phyloP scores from a whole-genome alignment of 768 basidiomycete genomes.

The Mycena haematopus region DNA sequence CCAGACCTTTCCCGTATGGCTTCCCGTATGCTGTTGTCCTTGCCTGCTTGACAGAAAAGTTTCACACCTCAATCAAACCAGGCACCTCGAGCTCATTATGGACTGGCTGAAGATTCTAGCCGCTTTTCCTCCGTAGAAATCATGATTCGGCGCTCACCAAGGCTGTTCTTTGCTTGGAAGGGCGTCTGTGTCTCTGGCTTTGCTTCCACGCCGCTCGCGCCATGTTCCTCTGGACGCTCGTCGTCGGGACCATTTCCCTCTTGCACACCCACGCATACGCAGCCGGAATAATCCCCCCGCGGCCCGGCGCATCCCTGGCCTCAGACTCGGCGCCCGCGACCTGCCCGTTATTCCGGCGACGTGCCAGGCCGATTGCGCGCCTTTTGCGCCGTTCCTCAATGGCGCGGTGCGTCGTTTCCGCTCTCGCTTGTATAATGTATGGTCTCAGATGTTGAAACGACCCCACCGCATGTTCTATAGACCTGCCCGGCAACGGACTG shows the following conservation, averaged over 20 bases:
- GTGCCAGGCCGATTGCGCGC: slow-evolving; percentile 19
- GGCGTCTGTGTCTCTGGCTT: background rate
- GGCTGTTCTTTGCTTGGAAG: background rate
- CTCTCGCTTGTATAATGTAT: background rate
- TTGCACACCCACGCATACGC: slow-evolving; percentile 6
- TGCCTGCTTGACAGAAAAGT: too few species aligned
- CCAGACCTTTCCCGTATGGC: too few species aligned
- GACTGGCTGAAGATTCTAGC: background rate
- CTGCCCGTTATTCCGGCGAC: slow-evolving; percentile 14
- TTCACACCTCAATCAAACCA: slow-evolving; percentile 8
- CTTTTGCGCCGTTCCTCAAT: slow-evolving; percentile 18
- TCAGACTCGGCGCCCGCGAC: background rate
- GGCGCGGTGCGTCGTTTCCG: slow-evolving; percentile 19
- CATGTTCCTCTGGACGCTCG: slow-evolving; percentile 11
- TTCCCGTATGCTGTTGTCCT: too few species aligned
- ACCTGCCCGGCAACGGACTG: slow-evolving; percentile 32
- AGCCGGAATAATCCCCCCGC: slow-evolving; percentile 3
- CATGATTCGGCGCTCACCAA: background rate
- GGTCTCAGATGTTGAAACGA: background rate
- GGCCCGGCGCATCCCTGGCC: slow-evolving; percentile 1
- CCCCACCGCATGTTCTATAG: background rate
- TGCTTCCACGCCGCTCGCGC: background rate
- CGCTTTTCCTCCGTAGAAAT: background rate
- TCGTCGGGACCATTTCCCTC: background rate
- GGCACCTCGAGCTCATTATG: slow-evolving; percentile 1